Evolutionary conservation across 2,329 filamentous ascomycete genomes (phyloP), one percentile per base, ranked within the genome.

Genomic region (Coniosporium tulheliwenetii): DNA sequence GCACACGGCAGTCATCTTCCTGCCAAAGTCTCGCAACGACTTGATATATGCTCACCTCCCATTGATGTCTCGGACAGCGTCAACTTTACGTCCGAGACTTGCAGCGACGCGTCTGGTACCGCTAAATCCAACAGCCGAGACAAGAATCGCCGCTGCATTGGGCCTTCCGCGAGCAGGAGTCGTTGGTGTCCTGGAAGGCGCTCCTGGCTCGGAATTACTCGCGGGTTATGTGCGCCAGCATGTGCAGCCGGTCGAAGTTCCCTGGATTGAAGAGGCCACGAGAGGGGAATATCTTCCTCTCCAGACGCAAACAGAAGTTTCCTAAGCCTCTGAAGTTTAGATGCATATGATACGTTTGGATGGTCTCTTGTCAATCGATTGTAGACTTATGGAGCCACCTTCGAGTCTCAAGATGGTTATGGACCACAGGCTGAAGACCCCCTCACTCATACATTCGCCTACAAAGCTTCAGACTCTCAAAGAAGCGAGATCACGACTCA

Each of bases 191-290:
- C n/a, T 45, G 31, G 45, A 43, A 2, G 31, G 36, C 10, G 39
- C 41, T 2, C 38, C 39, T 0, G 69, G 72, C 35, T 66, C 72
- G 76, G 1, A 39, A 26, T 41, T 31, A 13, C 31, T 48, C 10
- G 8, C 44, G 15, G 38, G 38, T 3, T 48, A 48, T 29, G 44
- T 43, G 34, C 57, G 64, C 29, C 59, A 67, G 31, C 61, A 64
- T 41, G 73, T 83, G 1, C 56, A 64, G 1, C 55, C 65, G 1
- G 60, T 79, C 16, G 60, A 71, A 31, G 64, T 71, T 16, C 53
- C 61, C 2, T 85, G 80, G 80, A 45, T 78, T 4, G 19, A 26
- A 26, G 19, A 26, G 19, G 19, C 19, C 19, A 26, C 19, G 3
- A 26, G 7, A 26, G 19, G 19, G 19, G 19, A 26, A 26, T 26